phyloP scores from a whole-genome alignment of 202 grass and related monocot genomes.

The Schoenoplectus tabernaemontani region DNA sequence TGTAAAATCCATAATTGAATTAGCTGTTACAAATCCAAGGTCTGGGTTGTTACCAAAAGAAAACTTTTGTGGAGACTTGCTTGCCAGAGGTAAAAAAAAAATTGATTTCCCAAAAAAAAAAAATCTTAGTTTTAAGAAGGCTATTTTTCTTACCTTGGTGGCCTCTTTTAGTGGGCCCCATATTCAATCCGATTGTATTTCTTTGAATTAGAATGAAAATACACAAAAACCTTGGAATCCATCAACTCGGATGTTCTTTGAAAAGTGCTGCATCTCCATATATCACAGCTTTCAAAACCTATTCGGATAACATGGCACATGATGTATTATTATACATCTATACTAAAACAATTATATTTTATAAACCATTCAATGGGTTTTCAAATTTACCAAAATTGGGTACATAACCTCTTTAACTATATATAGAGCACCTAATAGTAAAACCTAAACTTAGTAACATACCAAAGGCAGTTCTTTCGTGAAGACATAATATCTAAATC shows the following conservation, averaged over 20 bases:
- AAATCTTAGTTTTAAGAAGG: neutral
- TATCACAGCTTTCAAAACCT: constrained; percentile 79
- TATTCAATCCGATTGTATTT: constrained; percentile 86
- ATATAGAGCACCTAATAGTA: neutral
- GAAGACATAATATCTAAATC: constrained; percentile 90
- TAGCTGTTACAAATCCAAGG: neutral
- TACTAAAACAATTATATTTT: neutral
- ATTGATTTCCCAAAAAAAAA: neutral
- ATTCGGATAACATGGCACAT: neutral
- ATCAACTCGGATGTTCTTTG: constrained; percentile 50
- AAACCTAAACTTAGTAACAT: constrained; percentile 4
- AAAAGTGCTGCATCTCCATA: constrained; percentile 70
- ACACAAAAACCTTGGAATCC: constrained; percentile 78
- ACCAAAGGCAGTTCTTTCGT: constrained; percentile 87
- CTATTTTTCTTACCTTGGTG: constrained; percentile 25
- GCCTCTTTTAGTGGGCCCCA: constrained; percentile 76
- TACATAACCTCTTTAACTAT: neutral
- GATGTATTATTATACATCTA: too few relatives aligned
- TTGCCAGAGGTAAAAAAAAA: neutral
- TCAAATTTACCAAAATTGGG: neutral
- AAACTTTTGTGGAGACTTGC: neutral
- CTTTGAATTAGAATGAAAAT: constrained; percentile 63
- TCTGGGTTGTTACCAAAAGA: neutral
- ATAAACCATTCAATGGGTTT: neutral
- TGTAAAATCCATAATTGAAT: neutral